Evolutionary conservation across 192 early-diverging fungal genomes (phyloP).

Genomic region (Backusella circina): DNA sequence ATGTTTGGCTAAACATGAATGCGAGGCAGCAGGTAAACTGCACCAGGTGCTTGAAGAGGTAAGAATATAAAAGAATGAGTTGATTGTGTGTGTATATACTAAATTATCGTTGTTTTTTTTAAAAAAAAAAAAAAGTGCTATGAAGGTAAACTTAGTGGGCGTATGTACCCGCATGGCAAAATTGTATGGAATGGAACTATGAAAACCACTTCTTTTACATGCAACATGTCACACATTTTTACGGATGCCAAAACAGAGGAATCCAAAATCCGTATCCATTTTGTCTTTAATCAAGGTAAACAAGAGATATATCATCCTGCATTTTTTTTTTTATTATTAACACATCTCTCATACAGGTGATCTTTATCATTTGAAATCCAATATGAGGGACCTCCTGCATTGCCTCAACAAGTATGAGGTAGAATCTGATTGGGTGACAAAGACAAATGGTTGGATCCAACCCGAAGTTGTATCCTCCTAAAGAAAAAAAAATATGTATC

Average conservation of each 20-base stretch:
- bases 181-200: conserved; percentile 20
- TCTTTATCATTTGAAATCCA: neutral
- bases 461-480: neutral
- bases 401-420: conserved; percentile 15
- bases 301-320: neutral
- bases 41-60: conserved; percentile 26
- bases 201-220: neutral
- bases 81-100: no score
- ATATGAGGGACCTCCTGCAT: neutral
- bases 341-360: neutral
- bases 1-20: conserved; percentile 13
- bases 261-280: neutral
- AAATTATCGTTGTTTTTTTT: no score
- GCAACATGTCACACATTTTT: neutral
- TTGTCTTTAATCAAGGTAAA: neutral
- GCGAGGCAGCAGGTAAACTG: conserved; percentile 21
- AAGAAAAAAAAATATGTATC: neutral
- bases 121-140: no score
- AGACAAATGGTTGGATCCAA: conserved; percentile 19
- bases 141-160: conserved; percentile 18
- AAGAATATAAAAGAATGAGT: neutral
- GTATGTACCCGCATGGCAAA: conserved; percentile 18
- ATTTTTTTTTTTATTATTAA: neutral
- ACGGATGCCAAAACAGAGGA: neutral
- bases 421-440: conserved; percentile 8